These are phyloP conservation scores for Dipsacomyces acuminosporus DNA, from an alignment of 371 early-diverging fungal species.

Conservation along the genomic window DNA sequence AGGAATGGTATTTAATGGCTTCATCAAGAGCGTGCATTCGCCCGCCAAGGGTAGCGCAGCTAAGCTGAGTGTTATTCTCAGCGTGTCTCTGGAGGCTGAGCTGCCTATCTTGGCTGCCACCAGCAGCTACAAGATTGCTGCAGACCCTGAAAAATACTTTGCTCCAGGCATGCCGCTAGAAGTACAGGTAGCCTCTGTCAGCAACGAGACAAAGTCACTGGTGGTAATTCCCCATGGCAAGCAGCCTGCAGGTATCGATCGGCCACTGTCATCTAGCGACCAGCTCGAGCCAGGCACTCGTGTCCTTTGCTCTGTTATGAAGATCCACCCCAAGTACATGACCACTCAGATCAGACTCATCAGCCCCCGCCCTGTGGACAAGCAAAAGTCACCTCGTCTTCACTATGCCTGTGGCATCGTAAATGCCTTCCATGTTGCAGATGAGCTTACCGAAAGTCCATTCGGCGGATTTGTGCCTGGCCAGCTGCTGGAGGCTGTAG, in stretches of 20 bases:
- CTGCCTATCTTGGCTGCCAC: slow-evolving; percentile 42
- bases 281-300: slow-evolving; percentile 53
- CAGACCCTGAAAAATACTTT: slow-evolving; percentile 52
- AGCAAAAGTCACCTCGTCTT: neutral
- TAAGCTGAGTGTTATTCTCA: slow-evolving; percentile 10
- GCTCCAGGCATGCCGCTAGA: slow-evolving; percentile 55
- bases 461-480: slow-evolving; percentile 16
- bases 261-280: slow-evolving; percentile 44
- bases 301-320: slow-evolving; percentile 53
- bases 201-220: slow-evolving; percentile 48
- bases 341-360: slow-evolving; percentile 9
- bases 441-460: slow-evolving; percentile 13
- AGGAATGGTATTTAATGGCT: slow-evolving; percentile 54
- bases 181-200: slow-evolving; percentile 51
- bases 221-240: slow-evolving; percentile 40
- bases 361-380: neutral
- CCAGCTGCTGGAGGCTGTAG: slow-evolving; percentile 26
- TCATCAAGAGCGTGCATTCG: slow-evolving; percentile 52
- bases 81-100: slow-evolving; percentile 14
- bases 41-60: slow-evolving; percentile 11
- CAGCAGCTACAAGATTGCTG: slow-evolving; percentile 47
- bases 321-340: slow-evolving; percentile 36
- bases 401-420: slow-evolving; percentile 18
- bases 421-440: slow-evolving; percentile 13
- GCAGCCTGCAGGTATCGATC: slow-evolving; percentile 38